Evolutionary conservation across 2,329 filamentous ascomycete genomes (phyloP), one percentile per base, ranked within the genome.

Genomic region (Apiospora rasikravindrae): DNA sequence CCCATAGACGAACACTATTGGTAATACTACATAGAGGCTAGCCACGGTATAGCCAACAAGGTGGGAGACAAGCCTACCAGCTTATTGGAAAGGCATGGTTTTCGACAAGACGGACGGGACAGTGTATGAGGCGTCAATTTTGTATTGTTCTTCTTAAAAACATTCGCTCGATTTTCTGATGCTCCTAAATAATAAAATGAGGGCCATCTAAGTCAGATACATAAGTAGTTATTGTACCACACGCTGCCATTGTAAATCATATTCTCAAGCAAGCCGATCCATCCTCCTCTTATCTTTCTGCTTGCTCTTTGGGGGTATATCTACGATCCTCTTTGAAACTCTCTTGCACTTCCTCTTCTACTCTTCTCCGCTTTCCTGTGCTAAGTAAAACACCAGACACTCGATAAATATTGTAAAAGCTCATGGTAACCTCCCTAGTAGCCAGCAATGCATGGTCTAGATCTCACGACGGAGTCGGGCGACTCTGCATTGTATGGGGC

Each of bases 261-360:
- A 40, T 64, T n/a, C 33, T 40, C 29, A n/a, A 33, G 19, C 16
- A 61, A 37, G 14, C 19, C 19, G 6, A 4, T 14, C 40, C 33
- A 4, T 64, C 57, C 29, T n/a, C 33, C 10, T 19, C 40, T 42
- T 11, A 42, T 10, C 22, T 64, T 40, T 22, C 33, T 40, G 10
- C 22, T 40, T 22, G 57, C 33, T 64, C 57, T n/a, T 64, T 29
- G 57, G 57, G 57, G 57, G 57, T 64, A 64, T 64, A 64, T 64
- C 33, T 64, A 19, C 33, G 4, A 13, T 40, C 2, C 57, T n/a
- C 57, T 24, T 40, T 64, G 29, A 37, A 37, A 37, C 19, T 40
- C 53, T 64, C 57, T 37, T 19, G 29, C 22, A 22, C n/a, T 10
- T 33, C 24, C 49, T 29, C 33, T 26, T 24, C 24, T 11, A n/a